Evolutionary conservation across 768 basidiomycete genomes (phyloP).

Genomic region (Vararia minispora): DNA sequence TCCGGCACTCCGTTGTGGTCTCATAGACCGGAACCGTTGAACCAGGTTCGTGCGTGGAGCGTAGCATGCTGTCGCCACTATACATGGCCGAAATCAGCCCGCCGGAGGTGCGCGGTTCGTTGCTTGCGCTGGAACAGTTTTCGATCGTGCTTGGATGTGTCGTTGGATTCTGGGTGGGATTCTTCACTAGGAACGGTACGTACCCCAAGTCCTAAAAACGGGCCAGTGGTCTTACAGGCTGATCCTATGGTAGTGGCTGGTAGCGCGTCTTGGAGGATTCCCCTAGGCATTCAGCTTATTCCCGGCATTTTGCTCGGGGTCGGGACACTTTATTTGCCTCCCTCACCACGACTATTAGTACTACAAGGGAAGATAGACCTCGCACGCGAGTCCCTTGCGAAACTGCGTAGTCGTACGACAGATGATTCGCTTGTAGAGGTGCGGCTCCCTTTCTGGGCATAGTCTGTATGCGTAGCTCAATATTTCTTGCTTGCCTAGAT

Average conservation of each 20-base stretch:
- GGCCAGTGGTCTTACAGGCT: not conserved
- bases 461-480: not conserved
- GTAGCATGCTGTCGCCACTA: conserved; percentile 66
- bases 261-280: conserved; percentile 67
- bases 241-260: conserved; percentile 35
- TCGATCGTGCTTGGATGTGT: conserved; percentile 77
- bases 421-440: conserved; percentile 44
- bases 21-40: too few relatives aligned
- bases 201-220: conserved; percentile 2
- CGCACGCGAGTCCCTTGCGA: conserved; percentile 45
- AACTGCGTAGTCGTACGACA: conserved; percentile 37
- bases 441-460: conserved; percentile 1
- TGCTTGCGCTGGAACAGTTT: conserved; percentile 72
- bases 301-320: conserved; percentile 57
- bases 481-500: conserved; percentile 27
- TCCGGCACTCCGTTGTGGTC: not conserved
- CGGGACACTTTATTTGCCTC: conserved; percentile 48
- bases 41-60: not conserved
- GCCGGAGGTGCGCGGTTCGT: conserved; percentile 68
- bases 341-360: conserved; percentile 51
- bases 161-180: conserved; percentile 76
- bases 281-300: conserved; percentile 58
- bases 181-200: conserved; percentile 54
- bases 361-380: conserved; percentile 44
- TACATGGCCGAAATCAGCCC: conserved; percentile 83